phyloP scores from a whole-genome alignment of 2,329 filamentous ascomycete genomes.

The Didymella exigua region DNA sequence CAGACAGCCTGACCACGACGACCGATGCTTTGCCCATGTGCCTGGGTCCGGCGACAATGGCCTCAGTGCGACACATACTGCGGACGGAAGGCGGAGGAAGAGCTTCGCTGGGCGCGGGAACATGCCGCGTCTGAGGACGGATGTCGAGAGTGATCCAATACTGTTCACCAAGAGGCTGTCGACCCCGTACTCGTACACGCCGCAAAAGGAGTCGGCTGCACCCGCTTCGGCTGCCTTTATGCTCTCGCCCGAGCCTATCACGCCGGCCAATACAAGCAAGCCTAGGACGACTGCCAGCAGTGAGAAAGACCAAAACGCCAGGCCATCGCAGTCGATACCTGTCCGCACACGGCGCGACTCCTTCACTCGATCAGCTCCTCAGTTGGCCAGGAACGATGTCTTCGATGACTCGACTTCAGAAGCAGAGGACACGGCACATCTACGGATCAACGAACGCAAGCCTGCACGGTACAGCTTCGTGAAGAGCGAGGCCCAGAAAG shows the following conservation, averaged over 20 bases:
- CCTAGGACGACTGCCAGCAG: conserved; percentile 32
- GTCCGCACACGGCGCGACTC: conserved; percentile 36
- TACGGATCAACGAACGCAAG: conserved; percentile 39
- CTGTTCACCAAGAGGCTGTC: conserved; percentile 50
- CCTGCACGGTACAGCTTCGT: conserved; percentile 50
- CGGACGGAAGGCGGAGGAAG: conserved; percentile 29
- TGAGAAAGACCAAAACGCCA: conserved; percentile 31
- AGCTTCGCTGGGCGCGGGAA: conserved; percentile 45
- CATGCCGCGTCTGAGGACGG: conserved; percentile 45
- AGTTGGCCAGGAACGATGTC: conserved; percentile 27
- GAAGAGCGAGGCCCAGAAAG: conserved; percentile 43
- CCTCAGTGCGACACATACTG: conserved; percentile 1
- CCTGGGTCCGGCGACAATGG: conserved; percentile 27
- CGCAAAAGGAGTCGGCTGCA: conserved; percentile 39
- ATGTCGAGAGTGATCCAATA: conserved; percentile 38
- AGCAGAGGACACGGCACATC: conserved; percentile 31
- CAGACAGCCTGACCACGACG: conserved; percentile 53
- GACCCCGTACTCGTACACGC: conserved; percentile 54
- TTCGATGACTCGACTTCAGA: conserved; percentile 42
- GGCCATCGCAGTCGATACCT: conserved; percentile 36
- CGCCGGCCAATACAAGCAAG: conserved; percentile 44
- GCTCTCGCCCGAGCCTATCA: conserved; percentile 57
- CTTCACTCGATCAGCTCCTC: conserved; percentile 19
- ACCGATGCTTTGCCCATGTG: conserved; percentile 69
- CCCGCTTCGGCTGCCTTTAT: conserved; percentile 50